Conservation (phyloP, 495 filamentous ascomycete genomes). For the Thermochaetoides thermophila region DNA sequence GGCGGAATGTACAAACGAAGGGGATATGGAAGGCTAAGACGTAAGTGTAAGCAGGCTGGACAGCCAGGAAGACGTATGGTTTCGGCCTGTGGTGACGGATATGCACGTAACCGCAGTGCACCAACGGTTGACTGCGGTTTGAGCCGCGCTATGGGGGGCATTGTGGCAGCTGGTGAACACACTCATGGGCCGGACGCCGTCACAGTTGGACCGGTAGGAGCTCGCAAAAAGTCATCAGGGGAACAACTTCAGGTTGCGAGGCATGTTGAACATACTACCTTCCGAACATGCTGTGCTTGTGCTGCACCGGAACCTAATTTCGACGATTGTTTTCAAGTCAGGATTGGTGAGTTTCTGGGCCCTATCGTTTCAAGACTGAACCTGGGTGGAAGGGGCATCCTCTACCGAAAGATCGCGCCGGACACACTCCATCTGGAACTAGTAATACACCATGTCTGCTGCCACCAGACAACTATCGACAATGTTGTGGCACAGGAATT, state of each 20-base stretch:
- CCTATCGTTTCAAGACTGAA: too few relatives aligned
- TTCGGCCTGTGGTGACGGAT: constrained; percentile 13
- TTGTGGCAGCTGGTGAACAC: constrained; percentile 4
- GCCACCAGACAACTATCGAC: too few relatives aligned
- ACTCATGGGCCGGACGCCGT: constrained; percentile 1
- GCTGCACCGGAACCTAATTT: constrained; percentile 12
- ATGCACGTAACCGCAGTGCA: constrained; percentile 17
- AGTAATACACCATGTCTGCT: too few relatives aligned
- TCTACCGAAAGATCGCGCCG: too few relatives aligned
- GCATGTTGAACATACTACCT: constrained; percentile 6
- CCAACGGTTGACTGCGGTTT: constrained; percentile 16
- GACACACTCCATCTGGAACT: too few relatives aligned
- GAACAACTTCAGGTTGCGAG: constrained; percentile 7
- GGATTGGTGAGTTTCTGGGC: neutral
- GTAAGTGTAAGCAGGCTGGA: constrained; percentile 1
- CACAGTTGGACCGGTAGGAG: neutral
- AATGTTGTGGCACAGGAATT: too few relatives aligned
- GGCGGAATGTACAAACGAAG: too few relatives aligned
- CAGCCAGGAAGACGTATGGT: constrained; percentile 2
- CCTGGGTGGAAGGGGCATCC: too few relatives aligned
- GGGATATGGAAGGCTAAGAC: neutral
- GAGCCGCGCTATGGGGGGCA: constrained; percentile 12
- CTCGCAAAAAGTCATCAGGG: neutral
- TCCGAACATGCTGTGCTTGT: constrained; percentile 11
- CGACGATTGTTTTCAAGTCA: constrained; percentile 7